Percentiles rank a stretch among this genome's conserved stretches.
These are phyloP conservation scores for Stentor roeselii DNA, from an alignment of 73 alveolate genomes.

Conservation along the genomic window DNA sequence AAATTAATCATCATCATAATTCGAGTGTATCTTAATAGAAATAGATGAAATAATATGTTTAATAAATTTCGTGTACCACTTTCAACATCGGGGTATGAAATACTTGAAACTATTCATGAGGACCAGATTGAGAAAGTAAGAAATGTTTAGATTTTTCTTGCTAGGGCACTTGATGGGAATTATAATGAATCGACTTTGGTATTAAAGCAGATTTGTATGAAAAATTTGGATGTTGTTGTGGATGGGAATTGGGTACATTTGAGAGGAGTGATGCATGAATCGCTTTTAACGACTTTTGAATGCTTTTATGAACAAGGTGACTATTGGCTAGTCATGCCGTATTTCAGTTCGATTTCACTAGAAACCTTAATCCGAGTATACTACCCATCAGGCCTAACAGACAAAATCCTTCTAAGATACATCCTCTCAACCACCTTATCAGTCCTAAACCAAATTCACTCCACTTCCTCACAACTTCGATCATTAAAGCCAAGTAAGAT, in stretches of 20 bases:
- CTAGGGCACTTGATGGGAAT: not conserved
- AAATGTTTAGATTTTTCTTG: not conserved
- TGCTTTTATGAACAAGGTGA: conserved; percentile 4
- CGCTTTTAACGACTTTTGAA: not conserved
- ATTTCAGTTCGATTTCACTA: not conserved
- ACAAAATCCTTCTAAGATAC: no score
- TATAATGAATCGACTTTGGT: not conserved
- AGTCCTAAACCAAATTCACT: not conserved
- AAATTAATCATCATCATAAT: no score
- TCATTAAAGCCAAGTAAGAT: not conserved
- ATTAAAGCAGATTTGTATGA: not conserved
- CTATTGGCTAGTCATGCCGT: not conserved
- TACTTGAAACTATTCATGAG: not conserved
- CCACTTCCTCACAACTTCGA: not conserved
- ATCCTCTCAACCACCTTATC: not conserved
- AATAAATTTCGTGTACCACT: not conserved
- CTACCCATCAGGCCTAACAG: not conserved
- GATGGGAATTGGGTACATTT: not conserved
- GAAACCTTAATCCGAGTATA: not conserved
- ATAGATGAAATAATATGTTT: not conserved
- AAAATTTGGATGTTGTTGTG: no score
- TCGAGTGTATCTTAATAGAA: not conserved
- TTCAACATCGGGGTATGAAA: not conserved
- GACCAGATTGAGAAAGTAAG: not conserved
- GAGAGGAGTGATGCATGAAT: not conserved